Evolutionary conservation across 108 stramenopile species (phyloP), one percentile per base, ranked within the genome.

Genomic region (Skeletonema costatum): DNA sequence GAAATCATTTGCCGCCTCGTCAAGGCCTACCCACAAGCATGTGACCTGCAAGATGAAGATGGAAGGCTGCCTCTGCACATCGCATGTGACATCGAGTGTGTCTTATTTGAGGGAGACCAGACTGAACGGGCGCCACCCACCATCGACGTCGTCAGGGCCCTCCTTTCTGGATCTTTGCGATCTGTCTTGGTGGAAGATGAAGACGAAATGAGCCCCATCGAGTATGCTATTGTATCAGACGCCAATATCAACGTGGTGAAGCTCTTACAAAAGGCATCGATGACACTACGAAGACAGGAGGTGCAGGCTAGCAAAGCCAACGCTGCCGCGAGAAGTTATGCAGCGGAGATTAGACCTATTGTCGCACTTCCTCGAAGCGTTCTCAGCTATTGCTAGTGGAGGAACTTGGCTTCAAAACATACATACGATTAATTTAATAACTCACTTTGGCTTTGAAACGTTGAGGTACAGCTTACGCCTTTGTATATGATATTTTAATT

Each of bases 21-120:
- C 11, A 64, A 75, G 21, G 86, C 83, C 32, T 90, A 80, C 72
- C 89, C 87, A 14, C 74, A 82, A 31, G 80, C 89, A 41, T 89
- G 86, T 60, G 58, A 46, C 30, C 65, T 88, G 12, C 78, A 79
- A 68, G 92, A 93, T 64, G 83, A 85, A 65, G 90, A 93, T 66
- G 85, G 78, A 56, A 80, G 87, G 51, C 91, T 89, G 2, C 90
- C 92, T 17, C 68, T 90, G 17, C 89, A 91, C 44, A 60, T 90
- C 51, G 88, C 89, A 14, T 78, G 77, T 31, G 77, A 78, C 36
- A 63, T 13, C 46, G 53, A 19, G 16, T 69, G 68, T 50, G 68
- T 64, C 17, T 63, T 77, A 38, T 77, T 77, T 33, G 44, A 77
- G 36, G 76, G 46, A 33, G 68, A 70, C 9, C 21, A 25, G 35